Percentiles rank a stretch among this genome's conserved stretches.
These are phyloP conservation scores for barrel medic (Medicago truncatula) DNA, from an alignment of 306 rosid species.

Conservation along the genomic window DNA sequence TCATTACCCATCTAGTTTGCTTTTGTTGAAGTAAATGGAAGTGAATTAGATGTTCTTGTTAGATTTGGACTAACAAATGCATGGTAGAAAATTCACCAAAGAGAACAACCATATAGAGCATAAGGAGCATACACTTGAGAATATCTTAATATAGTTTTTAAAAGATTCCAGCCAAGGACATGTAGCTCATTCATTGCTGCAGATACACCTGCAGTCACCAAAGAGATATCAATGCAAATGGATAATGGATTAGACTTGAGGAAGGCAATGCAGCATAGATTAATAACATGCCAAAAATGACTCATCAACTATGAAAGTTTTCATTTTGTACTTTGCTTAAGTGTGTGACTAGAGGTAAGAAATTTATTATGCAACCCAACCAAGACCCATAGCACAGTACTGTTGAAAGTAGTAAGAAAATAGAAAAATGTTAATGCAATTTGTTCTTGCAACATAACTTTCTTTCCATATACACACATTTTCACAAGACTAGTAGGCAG, in stretches of 20 bases:
- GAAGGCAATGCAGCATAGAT: constrained; percentile 9
- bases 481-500: constrained; percentile 30
- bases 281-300: constrained; percentile 27
- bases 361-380: constrained; percentile 72
- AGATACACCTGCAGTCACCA: too few species aligned
- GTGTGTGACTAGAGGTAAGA: background rate
- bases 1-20: too few species aligned
- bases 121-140: constrained; percentile 35
- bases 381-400: constrained; percentile 99
- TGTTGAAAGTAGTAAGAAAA: constrained; percentile 49
- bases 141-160: too few species aligned
- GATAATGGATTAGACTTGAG: constrained; percentile 16
- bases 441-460: constrained; percentile 29
- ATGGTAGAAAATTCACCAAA: background rate
- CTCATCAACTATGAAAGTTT: constrained; percentile 18
- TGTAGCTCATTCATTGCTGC: constrained; percentile 94
- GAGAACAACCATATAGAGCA: background rate
- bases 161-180: constrained; percentile 49
- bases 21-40: too few species aligned
- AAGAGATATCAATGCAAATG: constrained; percentile 40
- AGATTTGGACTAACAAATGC: background rate
- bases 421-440: constrained; percentile 41
- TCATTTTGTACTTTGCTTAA: background rate
- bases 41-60: background rate
- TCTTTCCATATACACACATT: background rate